Evolutionary conservation across 495 filamentous ascomycete species (phyloP).

Genomic region (Penicillium herquei): DNA sequence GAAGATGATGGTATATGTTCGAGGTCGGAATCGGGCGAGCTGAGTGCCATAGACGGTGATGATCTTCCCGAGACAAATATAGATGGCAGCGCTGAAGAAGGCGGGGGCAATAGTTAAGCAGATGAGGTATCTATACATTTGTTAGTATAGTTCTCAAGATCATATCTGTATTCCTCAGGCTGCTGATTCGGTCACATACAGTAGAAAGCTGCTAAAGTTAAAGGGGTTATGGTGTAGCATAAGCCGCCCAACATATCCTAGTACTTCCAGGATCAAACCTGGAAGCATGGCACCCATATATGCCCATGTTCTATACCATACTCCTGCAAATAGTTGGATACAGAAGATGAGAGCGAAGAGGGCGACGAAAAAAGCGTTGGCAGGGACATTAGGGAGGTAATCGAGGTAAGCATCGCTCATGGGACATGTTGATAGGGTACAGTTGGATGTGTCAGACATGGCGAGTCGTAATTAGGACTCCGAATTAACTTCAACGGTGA

Average conservation of each 20-base stretch:
- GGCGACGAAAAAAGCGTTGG: constrained; percentile 35
- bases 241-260: constrained; percentile 35
- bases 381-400: constrained; percentile 36
- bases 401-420: constrained; percentile 26
- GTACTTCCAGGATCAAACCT: constrained; percentile 32
- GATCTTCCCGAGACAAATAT: constrained; percentile 53
- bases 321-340: constrained; percentile 24
- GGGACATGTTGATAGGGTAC: constrained; percentile 40
- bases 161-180: no score
- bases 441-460: constrained; percentile 5
- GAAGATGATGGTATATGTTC: constrained; percentile 51
- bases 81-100: constrained; percentile 54
- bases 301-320: constrained; percentile 31
- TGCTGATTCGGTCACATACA: constrained; percentile 13
- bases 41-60: constrained; percentile 43
- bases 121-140: constrained; percentile 41
- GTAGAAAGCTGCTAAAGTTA: constrained; percentile 24
- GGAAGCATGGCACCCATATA: constrained; percentile 23
- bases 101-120: constrained; percentile 54
- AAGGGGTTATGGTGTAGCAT: constrained; percentile 34
- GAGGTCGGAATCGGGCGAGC: constrained; percentile 45
- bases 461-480: no score
- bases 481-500: no score
- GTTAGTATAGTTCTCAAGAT: neutral
- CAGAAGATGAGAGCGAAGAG: constrained; percentile 28